phyloP scores from a whole-genome alignment of 352 stramenopile species.

The Pythium biforme region DNA sequence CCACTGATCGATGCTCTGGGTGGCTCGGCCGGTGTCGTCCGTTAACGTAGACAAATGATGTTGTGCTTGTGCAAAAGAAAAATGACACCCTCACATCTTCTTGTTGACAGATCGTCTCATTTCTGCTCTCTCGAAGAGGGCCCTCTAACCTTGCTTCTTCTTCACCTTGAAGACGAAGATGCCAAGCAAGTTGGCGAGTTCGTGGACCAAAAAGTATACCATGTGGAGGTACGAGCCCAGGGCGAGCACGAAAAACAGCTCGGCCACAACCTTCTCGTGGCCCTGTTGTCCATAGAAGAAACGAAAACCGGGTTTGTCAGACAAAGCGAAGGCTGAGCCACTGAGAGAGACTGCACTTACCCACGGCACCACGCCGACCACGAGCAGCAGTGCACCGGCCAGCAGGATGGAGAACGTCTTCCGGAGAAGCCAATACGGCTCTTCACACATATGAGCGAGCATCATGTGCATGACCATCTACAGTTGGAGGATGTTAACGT shows the following conservation, averaged over 20 bases:
- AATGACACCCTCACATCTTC: not conserved
- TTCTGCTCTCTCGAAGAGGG: not conserved
- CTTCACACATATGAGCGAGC: constrained; percentile 85
- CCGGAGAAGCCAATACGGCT: constrained; percentile 81
- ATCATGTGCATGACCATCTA: constrained; percentile 92
- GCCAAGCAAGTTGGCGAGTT: constrained; percentile 70
- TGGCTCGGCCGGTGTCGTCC: constrained; percentile 42
- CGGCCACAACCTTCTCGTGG: constrained; percentile 61
- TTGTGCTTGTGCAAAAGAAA: constrained; percentile 8
- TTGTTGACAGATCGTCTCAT: not conserved
- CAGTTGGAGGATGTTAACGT: not conserved
- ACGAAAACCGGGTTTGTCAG: not conserved
- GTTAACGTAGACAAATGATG: constrained; percentile 37
- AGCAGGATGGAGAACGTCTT: constrained; percentile 79
- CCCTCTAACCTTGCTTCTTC: constrained; percentile 31
- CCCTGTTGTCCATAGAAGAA: constrained; percentile 33
- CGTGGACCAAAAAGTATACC: constrained; percentile 78
- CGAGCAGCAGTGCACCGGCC: constrained; percentile 57
- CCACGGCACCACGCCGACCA: constrained; percentile 71
- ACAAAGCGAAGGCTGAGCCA: not conserved
- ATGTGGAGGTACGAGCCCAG: constrained; percentile 73
- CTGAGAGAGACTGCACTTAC: constrained; percentile 32
- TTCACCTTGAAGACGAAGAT: constrained; percentile 87
- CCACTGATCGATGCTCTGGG: constrained; percentile 39
- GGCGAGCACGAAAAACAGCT: constrained; percentile 80